phyloP scores from a whole-genome alignment of 331 rosid species.

The Acacia pycnantha region DNA sequence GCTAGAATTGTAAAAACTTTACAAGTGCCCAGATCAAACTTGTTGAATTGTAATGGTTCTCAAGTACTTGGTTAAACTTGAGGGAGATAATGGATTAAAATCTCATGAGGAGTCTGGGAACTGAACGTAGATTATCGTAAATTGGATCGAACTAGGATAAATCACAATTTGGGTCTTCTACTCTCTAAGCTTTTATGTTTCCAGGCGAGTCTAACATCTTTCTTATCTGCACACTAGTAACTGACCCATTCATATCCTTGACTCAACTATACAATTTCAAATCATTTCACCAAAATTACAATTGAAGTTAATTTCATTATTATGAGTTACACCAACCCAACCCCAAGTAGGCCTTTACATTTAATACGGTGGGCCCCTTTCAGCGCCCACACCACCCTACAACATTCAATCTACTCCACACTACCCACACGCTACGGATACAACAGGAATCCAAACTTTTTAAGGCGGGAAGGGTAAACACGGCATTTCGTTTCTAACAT shows the following conservation, averaged over 20 bases:
- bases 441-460: background rate
- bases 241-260: background rate
- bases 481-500: constrained; percentile 43
- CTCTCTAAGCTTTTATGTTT: too few species aligned
- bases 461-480: constrained; percentile 20
- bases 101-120: too few species aligned
- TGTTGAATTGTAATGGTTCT: too few species aligned
- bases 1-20: too few species aligned
- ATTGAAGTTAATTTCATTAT: background rate
- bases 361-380: background rate
- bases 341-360: background rate
- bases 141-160: too few species aligned
- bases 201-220: too few species aligned
- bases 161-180: too few species aligned
- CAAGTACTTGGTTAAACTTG: too few species aligned
- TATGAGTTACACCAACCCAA: constrained; percentile 23
- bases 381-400: background rate
- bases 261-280: background rate
- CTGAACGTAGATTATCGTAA: too few species aligned
- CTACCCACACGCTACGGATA: background rate
- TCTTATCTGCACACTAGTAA: background rate
- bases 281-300: background rate
- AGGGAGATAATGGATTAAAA: too few species aligned
- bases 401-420: background rate
- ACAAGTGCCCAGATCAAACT: too few species aligned